Evolutionary conservation across 2,329 filamentous ascomycete genomes (phyloP), one percentile per base, ranked within the genome.

Genomic region (Diaporthe helianthi): DNA sequence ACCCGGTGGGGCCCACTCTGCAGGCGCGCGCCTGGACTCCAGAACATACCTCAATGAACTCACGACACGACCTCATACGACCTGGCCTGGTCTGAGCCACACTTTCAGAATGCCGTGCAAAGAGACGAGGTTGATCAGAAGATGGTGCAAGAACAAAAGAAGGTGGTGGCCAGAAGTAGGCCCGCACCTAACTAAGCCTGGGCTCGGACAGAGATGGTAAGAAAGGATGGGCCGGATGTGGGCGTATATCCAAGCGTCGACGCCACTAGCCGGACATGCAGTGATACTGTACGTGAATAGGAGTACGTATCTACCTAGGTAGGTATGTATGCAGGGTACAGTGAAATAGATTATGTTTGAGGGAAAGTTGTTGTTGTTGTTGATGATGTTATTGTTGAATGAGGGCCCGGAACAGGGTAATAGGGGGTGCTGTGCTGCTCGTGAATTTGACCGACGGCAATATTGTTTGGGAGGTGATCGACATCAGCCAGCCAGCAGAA

Each of bases 401-500:
- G 58, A 63, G 58, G 29, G 58, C n/a, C 41, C 41, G 26, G 55
- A 29, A 31, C 26, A 44, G 33, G 26, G 41, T 19, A 31, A 46
- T 31, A n/a, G 55, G 6, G 33, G 38, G 10, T 38, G 55, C 38
- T 38, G 10, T 38, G 55, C 38, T 38, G 15, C 26, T 29, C 41
- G 33, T 44, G 3, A n/a, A 63, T 49, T 63, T 63, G 58, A 63
- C 58, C 58, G 58, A 36, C 58, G 58, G 58, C 58, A 49, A 63
- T 63, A 63, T 63, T 49, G 44, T 36, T n/a, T 12, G 33, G 33
- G 44, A 63, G 58, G 44, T 63, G 58, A 63, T 49, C 44, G 58
- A 63, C 29, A 63, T 63, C 58, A 63, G 58, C 58, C 58, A 63
- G 58, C 58, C 44, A 49, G 58, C 58, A 63, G 38, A 19, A 61